Evolutionary conservation across 2,329 filamentous ascomycete species (phyloP), one percentile per base, ranked within the genome.

Genomic region (Aciculosporium take): DNA sequence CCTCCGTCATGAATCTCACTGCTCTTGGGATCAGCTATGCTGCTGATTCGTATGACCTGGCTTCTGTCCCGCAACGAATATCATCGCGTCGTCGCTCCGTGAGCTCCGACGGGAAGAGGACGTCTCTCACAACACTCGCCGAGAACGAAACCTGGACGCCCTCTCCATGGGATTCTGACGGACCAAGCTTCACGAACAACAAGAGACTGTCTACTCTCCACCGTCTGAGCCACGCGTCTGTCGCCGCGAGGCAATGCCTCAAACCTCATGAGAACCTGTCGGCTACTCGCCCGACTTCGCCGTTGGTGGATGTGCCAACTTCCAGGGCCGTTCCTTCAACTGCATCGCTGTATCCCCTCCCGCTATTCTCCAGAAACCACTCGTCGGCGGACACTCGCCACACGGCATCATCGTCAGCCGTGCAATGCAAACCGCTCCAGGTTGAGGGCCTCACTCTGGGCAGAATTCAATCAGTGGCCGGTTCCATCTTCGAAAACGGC

Each of bases 1-100:
- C 55, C 4, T 45, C 49, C 7, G 47, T 59, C 35, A 46, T 54
- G 42, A 49, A 51, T 20, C 33, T 51, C 2, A 32, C 44, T 4
- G 45, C 41, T 29, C 23, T 43, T 7, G 46, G 23, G 5, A 34
- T 24, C 23, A 15, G 20, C 12, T 15, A 18, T 4, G 15, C 7
- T n/a, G n/a, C 15, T 21, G 20, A 23, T 21, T 29, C 39, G 39
- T 21, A 31, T 8, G 39, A 25, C n/a, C 13, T 9, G 9, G 20
- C 7, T 25, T 18, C n/a, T 25, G 5, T 12, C 15, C 33, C 27
- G 12, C 38, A n/a, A n/a, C 23, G 6, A 4, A 33, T 17, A 24
- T 33, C 33, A 24, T 33, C 33, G 13, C 38, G 38, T 9, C 37
- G 29, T 2, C 27, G 7, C 27, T 44, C 42, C 12, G 33, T 18